Evolutionary conservation across 805 yeast genomes (phyloP), one percentile per base, ranked within the genome.

Genomic region (Torulaspora quercuum): DNA sequence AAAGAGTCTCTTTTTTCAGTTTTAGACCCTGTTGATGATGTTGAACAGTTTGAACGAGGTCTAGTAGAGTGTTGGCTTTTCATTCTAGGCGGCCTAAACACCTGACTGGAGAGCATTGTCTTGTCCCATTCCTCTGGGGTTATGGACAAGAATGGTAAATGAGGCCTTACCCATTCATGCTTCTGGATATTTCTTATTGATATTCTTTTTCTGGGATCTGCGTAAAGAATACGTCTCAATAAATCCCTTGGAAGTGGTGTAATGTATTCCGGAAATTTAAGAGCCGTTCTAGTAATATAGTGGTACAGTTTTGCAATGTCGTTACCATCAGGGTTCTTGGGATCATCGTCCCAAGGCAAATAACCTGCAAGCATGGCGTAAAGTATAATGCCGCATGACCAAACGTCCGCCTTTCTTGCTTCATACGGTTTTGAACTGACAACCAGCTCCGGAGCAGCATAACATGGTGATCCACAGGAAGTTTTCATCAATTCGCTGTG

Each of bases 321-420:
- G 39, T 89, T 84, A 34, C 97, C 95, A 58, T 90, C 96, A 22
- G 96, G 97, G 56, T 92, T 92, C 37, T 83, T 82, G 13, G 95
- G 92, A 60, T 92, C 98, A 62, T 92, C 98, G 57, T 92, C 98
- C 69, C 87, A 92, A 1, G 98, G 98, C 43, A 92, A 70, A 61
- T 92, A 92, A 2, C 98, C 98, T 0, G 97, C 90, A 32, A 92
- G 69, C 95, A 92, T 92, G 7, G 97, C 97, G 57, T 88, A 92
- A 27, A 92, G 65, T 36, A 92, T 92, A 18, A 92, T 89, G 42
- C 98, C 98, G 52, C 95, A 78, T 0, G 96, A 86, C 98, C 98
- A 92, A 27, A 89, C 82, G 63, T 92, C 98, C 20, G 87, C 97
- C 62, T 87, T 88, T 44, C 87, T 75, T 14, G 95, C 97, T 49